Evolutionary conservation across 1,139 yeast species (phyloP).

Genomic region (Zygosaccharomyces sapae): DNA sequence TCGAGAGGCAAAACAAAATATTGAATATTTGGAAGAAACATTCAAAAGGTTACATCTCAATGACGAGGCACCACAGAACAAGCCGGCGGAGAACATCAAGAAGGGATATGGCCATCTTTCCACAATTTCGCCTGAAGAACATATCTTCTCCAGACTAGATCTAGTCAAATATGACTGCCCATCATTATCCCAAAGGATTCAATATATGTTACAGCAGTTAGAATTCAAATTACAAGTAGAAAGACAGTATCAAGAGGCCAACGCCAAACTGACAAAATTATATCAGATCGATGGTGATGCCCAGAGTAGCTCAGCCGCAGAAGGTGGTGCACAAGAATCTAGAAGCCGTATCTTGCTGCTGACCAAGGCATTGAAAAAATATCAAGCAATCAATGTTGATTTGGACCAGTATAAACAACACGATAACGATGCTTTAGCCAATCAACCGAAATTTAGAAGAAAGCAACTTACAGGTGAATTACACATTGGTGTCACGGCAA

Average conservation of each 20-base stretch:
- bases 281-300: constrained; percentile 90
- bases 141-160: constrained; percentile 58
- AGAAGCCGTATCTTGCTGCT: constrained; percentile 80
- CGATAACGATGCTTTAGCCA: constrained; percentile 56
- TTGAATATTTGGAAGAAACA: constrained; percentile 79
- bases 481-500: constrained; percentile 63
- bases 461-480: constrained; percentile 81
- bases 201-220: constrained; percentile 88
- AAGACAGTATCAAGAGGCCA: constrained; percentile 87
- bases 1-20: constrained; percentile 85
- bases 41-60: constrained; percentile 57
- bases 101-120: constrained; percentile 30
- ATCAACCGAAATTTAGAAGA: constrained; percentile 65
- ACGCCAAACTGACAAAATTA: constrained; percentile 78
- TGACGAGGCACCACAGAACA: constrained; percentile 20
- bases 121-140: constrained; percentile 34
- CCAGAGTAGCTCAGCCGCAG: constrained; percentile 80
- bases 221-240: constrained; percentile 93
- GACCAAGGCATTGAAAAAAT: constrained; percentile 77
- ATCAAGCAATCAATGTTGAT: constrained; percentile 79
- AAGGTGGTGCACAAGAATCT: constrained; percentile 78
- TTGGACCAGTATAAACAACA: constrained; percentile 42
- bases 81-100: constrained; percentile 8
- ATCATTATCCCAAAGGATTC: constrained; percentile 90
- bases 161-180: constrained; percentile 90